A percentile compares a stretch with the other conserved stretches of the same genome.
Evolutionary conservation across 2,329 filamentous ascomycete genomes (phyloP).

Genomic region (Sordariomycetes sp.): DNA sequence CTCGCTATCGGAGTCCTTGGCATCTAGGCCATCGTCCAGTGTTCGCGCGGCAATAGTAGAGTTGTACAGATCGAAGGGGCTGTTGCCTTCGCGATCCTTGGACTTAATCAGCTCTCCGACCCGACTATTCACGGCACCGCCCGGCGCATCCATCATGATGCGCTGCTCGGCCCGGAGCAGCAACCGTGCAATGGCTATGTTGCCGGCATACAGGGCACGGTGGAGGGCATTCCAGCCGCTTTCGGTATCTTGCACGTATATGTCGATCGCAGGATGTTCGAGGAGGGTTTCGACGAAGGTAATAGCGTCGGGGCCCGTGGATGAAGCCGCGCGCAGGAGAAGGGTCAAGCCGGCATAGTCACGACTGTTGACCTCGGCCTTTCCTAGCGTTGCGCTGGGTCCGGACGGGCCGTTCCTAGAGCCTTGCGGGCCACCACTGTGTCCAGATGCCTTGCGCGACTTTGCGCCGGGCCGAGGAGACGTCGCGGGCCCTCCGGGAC

Average conservation of each 20-base stretch:
- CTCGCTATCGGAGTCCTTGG: constrained; percentile 35
- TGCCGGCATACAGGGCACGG: constrained; percentile 80
- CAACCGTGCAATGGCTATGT: constrained; percentile 73
- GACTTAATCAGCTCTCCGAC: constrained; percentile 78
- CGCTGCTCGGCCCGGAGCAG: constrained; percentile 69
- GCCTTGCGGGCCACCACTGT: constrained; percentile 28
- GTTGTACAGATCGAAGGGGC: constrained; percentile 86
- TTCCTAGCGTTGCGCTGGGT: constrained; percentile 22
- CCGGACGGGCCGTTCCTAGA: constrained; percentile 21
- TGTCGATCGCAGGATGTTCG: constrained; percentile 71
- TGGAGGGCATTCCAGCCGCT: constrained; percentile 96
- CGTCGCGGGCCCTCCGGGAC: constrained; percentile 22
- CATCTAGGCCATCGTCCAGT: constrained; percentile 31
- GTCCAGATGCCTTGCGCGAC: constrained; percentile 40
- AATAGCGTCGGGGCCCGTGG: constrained; percentile 55
- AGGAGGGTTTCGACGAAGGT: constrained; percentile 71
- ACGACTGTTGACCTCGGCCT: constrained; percentile 72
- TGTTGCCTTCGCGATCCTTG: constrained; percentile 91
- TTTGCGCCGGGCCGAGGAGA: constrained; percentile 40
- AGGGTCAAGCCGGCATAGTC: constrained; percentile 76
- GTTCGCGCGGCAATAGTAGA: constrained; percentile 73
- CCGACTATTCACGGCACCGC: constrained; percentile 44
- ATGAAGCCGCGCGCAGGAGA: constrained; percentile 75
- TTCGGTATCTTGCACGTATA: constrained; percentile 80
- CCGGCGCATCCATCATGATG: constrained; percentile 49